Base-by-base conservation (phyloP, 768 basidiomycete genomes). In the Lactarius psammicola region DNA sequence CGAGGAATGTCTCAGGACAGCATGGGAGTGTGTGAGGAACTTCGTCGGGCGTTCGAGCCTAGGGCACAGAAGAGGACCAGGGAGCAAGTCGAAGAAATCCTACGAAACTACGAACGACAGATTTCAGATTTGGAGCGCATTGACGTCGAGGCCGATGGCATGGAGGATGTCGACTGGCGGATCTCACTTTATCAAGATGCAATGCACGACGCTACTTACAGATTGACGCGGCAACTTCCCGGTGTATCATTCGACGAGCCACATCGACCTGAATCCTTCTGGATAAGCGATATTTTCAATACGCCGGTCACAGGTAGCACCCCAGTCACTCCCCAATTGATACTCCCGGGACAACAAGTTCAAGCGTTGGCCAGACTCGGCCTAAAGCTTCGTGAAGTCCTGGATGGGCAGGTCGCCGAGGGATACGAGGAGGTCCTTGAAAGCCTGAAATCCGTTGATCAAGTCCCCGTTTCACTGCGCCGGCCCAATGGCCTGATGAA, bases 191-290 rank as follows among this genome's bases (percentile, higher is more conserved):
- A 38, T 38, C 15, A 17, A 38, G 38, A 38, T 1, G 38, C 38
- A 17, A 38, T 38, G 15, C 15, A 38, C 17, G 13, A 17, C 15
- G 38, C 38, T 1, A 38, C 38, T 38, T 17, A 38, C 38, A 6
- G 38, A 15, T 17, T 38, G 1, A 38, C 5, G 0, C 15, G 38
- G 5, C 38, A 38, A 38, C 38, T 38, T 38, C 38, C 15, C 5
- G 38, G 9, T 20, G 20, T 38, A 38, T 17, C 44, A 20, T n/a
- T 44, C 44, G 9, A 2, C n/a, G n/a, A 20, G 44, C n/a, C 20
- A 1, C 20, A 44, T 7, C n/a, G 20, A 20, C n/a, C 44, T 0
- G 2, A 0, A 10, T 0, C n/a, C 2, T 20, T 3, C 7, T 3
- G n/a, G 44, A 44, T 44, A n/a, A n/a, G n/a, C n/a, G 20, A 44